Percentiles rank a stretch among this genome's conserved stretches.
Conservation (phyloP, 768 basidiomycete species). For the Kwoniella mangroviensis region DNA sequence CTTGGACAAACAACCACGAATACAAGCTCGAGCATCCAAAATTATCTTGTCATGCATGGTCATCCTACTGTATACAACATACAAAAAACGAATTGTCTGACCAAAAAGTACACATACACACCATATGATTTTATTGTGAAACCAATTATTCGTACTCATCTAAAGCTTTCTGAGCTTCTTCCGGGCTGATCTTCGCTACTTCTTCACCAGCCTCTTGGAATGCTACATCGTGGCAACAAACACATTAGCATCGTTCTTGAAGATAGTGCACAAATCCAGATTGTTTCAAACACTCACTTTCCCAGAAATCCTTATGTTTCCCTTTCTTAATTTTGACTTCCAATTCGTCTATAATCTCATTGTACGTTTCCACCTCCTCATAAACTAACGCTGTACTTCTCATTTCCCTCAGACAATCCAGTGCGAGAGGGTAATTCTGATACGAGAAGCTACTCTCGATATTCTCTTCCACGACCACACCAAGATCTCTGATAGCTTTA, state of each 20-base stretch:
- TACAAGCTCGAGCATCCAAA: too few relatives aligned
- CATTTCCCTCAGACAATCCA: conserved; percentile 73
- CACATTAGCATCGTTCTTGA: too few relatives aligned
- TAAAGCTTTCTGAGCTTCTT: conserved; percentile 53
- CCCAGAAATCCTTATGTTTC: conserved; percentile 56
- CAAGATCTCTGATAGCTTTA: conserved; percentile 76
- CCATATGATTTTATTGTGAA: too few relatives aligned
- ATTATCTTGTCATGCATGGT: too few relatives aligned
- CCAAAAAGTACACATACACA: not conserved
- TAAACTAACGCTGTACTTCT: conserved; percentile 68
- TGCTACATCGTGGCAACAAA: conserved; percentile 20
- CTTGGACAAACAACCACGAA: not conserved
- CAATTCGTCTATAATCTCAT: conserved; percentile 44
- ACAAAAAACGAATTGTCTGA: not conserved
- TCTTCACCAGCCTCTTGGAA: conserved; percentile 44
- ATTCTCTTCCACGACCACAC: conserved; percentile 71
- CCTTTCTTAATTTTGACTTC: conserved; percentile 37
- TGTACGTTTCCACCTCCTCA: conserved; percentile 56
- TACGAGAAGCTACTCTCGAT: conserved; percentile 72
- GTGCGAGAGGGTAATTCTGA: conserved; percentile 70
- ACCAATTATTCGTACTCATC: conserved; percentile 32
- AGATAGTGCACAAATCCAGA: too few relatives aligned
- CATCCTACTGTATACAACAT: not conserved
- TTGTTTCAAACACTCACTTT: conserved; percentile 37
- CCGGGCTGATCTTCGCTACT: conserved; percentile 43